These are phyloP conservation scores for Diatrype stigma DNA, from an alignment of 2,329 filamentous ascomycete species.

Conservation along the genomic window DNA sequence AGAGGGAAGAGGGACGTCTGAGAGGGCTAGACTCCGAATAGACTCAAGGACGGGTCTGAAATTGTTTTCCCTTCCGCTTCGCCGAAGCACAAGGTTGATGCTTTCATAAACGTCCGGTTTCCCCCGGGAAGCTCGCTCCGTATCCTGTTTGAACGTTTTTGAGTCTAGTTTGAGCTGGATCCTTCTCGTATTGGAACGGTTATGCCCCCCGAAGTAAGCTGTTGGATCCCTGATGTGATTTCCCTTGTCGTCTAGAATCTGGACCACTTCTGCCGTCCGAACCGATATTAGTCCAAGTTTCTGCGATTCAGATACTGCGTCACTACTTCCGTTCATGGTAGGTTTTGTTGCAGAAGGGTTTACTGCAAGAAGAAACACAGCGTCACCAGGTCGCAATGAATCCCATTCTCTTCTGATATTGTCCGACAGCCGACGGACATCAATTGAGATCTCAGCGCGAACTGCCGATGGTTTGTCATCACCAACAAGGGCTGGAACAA, in stretches of 20 bases:
- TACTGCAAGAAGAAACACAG: constrained; percentile 80
- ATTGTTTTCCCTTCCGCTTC: constrained; percentile 89
- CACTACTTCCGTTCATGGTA: constrained; percentile 49
- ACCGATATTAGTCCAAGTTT: constrained; percentile 66
- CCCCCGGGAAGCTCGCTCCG: constrained; percentile 59
- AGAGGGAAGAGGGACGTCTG: constrained; percentile 77
- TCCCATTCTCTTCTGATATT: constrained; percentile 86
- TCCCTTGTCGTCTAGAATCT: constrained; percentile 82
- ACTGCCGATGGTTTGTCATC: constrained; percentile 79
- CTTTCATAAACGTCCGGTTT: constrained; percentile 75
- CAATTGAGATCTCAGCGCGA: constrained; percentile 78
- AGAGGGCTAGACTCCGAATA: constrained; percentile 79
- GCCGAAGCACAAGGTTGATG: constrained; percentile 81
- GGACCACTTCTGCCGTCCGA: constrained; percentile 79
- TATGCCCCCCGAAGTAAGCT: constrained; percentile 59
- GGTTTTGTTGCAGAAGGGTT: constrained; percentile 53
- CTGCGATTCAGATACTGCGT: constrained; percentile 46
- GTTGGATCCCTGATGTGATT: constrained; percentile 62
- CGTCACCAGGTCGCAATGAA: constrained; percentile 76
- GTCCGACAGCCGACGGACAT: constrained; percentile 74
- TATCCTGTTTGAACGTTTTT: constrained; percentile 72
- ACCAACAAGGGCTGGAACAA: constrained; percentile 77
- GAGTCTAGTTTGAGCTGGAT: constrained; percentile 81
- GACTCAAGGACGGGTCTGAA: constrained; percentile 92
- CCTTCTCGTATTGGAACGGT: constrained; percentile 58